phyloP scores from a whole-genome alignment of 176 grass and related monocot species.

The Oryza nivara region DNA sequence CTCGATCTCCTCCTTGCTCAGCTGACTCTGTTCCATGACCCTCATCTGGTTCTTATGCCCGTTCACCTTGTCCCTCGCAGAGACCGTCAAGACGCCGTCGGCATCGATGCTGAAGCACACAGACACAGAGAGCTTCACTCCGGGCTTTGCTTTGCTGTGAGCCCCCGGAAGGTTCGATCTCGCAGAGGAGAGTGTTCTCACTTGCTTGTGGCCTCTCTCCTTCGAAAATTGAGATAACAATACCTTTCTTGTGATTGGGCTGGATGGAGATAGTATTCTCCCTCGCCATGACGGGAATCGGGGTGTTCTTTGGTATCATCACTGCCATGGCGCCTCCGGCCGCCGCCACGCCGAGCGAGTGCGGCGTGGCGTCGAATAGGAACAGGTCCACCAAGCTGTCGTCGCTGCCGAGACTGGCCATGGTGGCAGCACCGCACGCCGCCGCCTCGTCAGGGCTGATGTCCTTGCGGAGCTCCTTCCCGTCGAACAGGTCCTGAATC shows the following conservation, averaged over 20 bases:
- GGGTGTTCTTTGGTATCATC: conserved; percentile 38
- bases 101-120: conserved; percentile 45
- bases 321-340: conserved; percentile 30
- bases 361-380: conserved; percentile 32
- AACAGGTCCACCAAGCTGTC: conserved; percentile 32
- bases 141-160: background rate
- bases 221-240: conserved; percentile 42
- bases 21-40: conserved; percentile 1
- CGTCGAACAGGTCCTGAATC: conserved; percentile 35
- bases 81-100: conserved; percentile 46
- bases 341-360: conserved; percentile 39
- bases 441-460: conserved; percentile 45
- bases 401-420: conserved; percentile 5
- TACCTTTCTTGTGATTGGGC: conserved; percentile 10
- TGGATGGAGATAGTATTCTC: conserved; percentile 23
- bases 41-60: conserved; percentile 1
- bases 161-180: conserved; percentile 35
- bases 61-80: background rate
- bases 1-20: conserved; percentile 19
- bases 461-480: conserved; percentile 36
- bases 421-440: conserved; percentile 28
- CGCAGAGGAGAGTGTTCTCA: conserved; percentile 37
- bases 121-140: conserved; percentile 17
- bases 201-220: conserved; percentile 29
- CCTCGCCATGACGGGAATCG: conserved; percentile 19